Base-by-base conservation (phyloP, 148 eudicot genomes). In the Nyssa sinensis region DNA sequence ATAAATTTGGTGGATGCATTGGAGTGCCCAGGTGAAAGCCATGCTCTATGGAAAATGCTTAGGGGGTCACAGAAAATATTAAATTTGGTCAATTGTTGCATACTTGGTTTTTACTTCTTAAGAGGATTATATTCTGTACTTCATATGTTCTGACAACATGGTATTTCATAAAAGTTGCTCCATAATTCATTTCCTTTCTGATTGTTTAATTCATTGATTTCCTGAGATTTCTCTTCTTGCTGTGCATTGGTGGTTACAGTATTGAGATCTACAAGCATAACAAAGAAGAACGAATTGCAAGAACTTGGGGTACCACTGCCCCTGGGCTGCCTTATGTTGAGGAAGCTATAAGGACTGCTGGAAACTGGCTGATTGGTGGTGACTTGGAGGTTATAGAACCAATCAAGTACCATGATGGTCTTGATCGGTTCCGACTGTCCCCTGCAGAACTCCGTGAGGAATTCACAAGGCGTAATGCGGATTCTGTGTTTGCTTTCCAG, bases 251-350 rank as follows among this genome's bases (percentile, higher is more conserved):
- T 55, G 11, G 37, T 82, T 49, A 33, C 79, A 94, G 98, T 78
- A 91, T 94, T 77, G 91, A 94, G 88, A 88, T 94, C 66, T 91
- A 90, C 91, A 94, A 91, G 87, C 98, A 94, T 75, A 88, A 91
- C 78, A 94, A 91, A 75, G 98, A 94, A 90, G 98, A 94, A 80
- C 77, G 97, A 24, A 83, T 91, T 51, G 98, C 97, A 49, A 87
- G 98, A 68, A 94, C 98, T 27, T 94, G 98, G 98, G 94, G 98
- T 25, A 88, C 98, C 33, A 94, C 97, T 31, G 89, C 98, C 64
- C 90, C 90, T 58, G 97, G 98, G 24, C 77, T 94, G 35, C 98
- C 98, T 25, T 94, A 94, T 66, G 98, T 77, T 11, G 97, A 93
- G 75, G 82, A 91, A 81, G 83, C 97, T 5, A 89, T 93, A 74